Percentiles rank a stretch among this genome's conserved stretches.
phyloP scores from a whole-genome alignment of 2,329 filamentous ascomycete genomes.

The Saccharata proteae region DNA sequence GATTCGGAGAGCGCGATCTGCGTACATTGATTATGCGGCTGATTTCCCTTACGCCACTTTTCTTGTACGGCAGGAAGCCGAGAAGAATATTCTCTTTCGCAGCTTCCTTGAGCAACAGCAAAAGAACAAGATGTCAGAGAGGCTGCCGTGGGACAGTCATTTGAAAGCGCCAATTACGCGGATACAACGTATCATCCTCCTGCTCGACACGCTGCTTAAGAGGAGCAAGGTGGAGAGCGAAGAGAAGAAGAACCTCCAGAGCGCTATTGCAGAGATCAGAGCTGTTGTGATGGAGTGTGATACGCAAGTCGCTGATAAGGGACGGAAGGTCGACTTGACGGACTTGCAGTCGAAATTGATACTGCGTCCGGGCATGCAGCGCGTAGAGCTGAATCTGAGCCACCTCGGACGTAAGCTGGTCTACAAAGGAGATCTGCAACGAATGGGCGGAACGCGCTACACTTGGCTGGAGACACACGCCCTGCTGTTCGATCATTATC shows the following conservation, averaged over 20 bases:
- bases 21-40: slow-evolving; percentile 86
- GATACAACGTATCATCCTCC: slow-evolving; percentile 76
- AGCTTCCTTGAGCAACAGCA: slow-evolving; percentile 73
- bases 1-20: slow-evolving; percentile 83
- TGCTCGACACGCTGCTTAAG: slow-evolving; percentile 72
- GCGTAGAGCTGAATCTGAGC: slow-evolving; percentile 75
- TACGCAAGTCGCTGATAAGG: slow-evolving; percentile 80
- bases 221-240: slow-evolving; percentile 75
- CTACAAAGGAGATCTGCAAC: slow-evolving; percentile 75
- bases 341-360: slow-evolving; percentile 76
- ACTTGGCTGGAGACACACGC: slow-evolving; percentile 91
- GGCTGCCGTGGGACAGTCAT: slow-evolving; percentile 88
- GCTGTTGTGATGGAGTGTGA: slow-evolving; percentile 84
- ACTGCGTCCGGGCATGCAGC: slow-evolving; percentile 74
- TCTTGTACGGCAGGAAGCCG: slow-evolving; percentile 70
- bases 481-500: slow-evolving; percentile 89
- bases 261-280: slow-evolving; percentile 85
- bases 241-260: slow-evolving; percentile 73
- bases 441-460: slow-evolving; percentile 79
- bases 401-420: slow-evolving; percentile 89
- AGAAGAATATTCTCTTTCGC: slow-evolving; percentile 74
- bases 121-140: slow-evolving; percentile 65
- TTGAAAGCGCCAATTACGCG: slow-evolving; percentile 88
- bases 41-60: slow-evolving; percentile 76
- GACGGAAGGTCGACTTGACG: slow-evolving; percentile 77